A percentile compares a stretch with the other conserved stretches of the same genome.
Evolutionary conservation across 331 rosid genomes (phyloP).

Genomic region (Cydonia oblonga): DNA sequence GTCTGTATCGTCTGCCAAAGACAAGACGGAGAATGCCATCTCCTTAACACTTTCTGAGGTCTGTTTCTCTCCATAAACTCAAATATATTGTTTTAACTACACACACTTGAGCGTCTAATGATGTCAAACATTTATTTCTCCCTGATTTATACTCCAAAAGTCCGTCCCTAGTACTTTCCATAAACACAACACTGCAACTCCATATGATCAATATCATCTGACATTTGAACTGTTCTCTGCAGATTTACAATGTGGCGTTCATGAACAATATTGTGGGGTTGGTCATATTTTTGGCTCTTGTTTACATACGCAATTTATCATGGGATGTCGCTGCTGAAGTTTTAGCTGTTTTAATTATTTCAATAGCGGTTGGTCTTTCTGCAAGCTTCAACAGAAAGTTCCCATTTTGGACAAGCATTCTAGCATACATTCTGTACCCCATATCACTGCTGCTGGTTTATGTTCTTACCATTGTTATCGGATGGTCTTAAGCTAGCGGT

Average conservation of each 20-base stretch:
- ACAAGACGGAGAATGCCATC: slow-evolving; percentile 17
- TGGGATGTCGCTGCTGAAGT: slow-evolving; percentile 24
- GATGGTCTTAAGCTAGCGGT: slow-evolving; percentile 17
- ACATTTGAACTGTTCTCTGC: slow-evolving; percentile 1
- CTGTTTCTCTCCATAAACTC: background rate
- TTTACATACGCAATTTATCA: slow-evolving; percentile 20
- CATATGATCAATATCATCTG: background rate
- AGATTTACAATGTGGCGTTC: slow-evolving; percentile 29
- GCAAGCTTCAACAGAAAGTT: slow-evolving; percentile 18
- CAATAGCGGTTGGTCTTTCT: slow-evolving; percentile 8
- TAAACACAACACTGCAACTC: background rate
- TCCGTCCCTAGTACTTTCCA: background rate
- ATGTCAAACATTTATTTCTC: no score
- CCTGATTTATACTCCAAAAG: background rate
- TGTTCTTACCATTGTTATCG: slow-evolving; percentile 12
- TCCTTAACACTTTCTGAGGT: slow-evolving; percentile 40
- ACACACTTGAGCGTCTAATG: background rate
- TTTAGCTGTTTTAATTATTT: slow-evolving; percentile 21
- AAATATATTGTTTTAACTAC: background rate
- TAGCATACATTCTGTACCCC: slow-evolving; percentile 21
- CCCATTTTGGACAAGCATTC: slow-evolving; percentile 28
- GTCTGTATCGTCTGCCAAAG: slow-evolving; percentile 17
- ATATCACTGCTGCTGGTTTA: slow-evolving; percentile 22
- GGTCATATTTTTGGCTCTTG: slow-evolving; percentile 21
- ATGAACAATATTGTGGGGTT: slow-evolving; percentile 30